Evolutionary conservation across 2,329 filamentous ascomycete genomes (phyloP), one percentile per base, ranked within the genome.

Genomic region (Thielaviopsis punctulata): DNA sequence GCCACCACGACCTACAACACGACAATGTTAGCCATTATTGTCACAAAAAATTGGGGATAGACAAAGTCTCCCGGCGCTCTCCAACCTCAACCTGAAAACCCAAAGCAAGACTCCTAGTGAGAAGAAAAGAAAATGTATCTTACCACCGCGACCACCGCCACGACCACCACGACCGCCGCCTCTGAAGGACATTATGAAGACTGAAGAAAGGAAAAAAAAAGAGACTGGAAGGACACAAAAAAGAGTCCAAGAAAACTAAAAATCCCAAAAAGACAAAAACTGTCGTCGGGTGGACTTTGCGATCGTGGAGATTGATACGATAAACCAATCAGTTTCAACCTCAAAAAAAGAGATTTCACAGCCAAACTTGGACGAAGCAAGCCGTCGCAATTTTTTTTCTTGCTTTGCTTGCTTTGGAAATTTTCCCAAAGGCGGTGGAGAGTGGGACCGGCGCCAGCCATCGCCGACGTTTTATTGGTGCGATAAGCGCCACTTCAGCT

Each of bases 101-200:
- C 19, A n/a, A 45, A 41, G 23, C 33, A 24, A 39, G 30, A 51
- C 22, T n/a, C n/a, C n/a, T n/a, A n/a, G 9, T 21, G 12, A 27
- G 48, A n/a, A 53, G 13, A 41, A 6, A 6, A 46, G 30, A 52
- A 41, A 50, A 59, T 62, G 44, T 62, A 64, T 63, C 64, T 57
- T 55, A 55, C 65, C 64, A 54, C 65, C 64, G 56, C 64, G 62
- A 55, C 62, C 62, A 56, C 64, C 62, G 52, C 65, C 50, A 45
- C 56, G 62, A 57, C 64, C 60, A 57, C 61, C 62, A 56, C 64
- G 62, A 57, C 61, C 62, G 58, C 62, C 62, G 56, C 64, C 65
- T 62, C 65, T 64, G 62, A 67, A 67, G 59, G 65, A 67, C 65
- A 67, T 67, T 54, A 55, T 59, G 49, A 33, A 27, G 25, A 22